Conservation (phyloP, 495 filamentous ascomycete species). For the Cercophora newfieldiana region DNA sequence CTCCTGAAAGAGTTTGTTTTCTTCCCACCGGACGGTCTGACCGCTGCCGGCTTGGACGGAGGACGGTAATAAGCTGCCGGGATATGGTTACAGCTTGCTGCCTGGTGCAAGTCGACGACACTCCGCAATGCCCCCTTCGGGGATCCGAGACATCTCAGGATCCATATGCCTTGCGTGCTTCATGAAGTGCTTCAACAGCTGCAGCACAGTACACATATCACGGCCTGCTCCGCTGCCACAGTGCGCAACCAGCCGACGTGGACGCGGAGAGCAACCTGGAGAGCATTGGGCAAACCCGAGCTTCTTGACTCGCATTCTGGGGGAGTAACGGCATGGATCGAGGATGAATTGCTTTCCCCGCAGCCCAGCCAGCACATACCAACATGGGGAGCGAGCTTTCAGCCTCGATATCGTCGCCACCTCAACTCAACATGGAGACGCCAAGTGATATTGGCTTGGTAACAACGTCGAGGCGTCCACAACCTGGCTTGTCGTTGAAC, state of each 20-base stretch:
- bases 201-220: background rate
- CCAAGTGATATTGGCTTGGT: background rate
- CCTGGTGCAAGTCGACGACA: background rate
- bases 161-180: background rate
- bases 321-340: background rate
- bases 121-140: background rate
- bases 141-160: background rate
- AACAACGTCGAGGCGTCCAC: background rate
- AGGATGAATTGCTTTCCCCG: background rate
- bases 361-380: background rate
- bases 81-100: too few relatives aligned
- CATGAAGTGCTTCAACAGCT: background rate
- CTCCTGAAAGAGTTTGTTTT: background rate
- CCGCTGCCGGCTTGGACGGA: background rate
- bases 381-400: background rate
- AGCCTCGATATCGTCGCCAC: background rate
- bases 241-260: background rate
- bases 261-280: background rate
- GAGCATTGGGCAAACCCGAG: background rate
- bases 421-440: background rate
- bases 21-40: background rate
- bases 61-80: background rate
- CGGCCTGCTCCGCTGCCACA: background rate
- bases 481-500: background rate
- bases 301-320: background rate